phyloP scores from a whole-genome alignment of 768 basidiomycete species.

The Mycena kentingensis region DNA sequence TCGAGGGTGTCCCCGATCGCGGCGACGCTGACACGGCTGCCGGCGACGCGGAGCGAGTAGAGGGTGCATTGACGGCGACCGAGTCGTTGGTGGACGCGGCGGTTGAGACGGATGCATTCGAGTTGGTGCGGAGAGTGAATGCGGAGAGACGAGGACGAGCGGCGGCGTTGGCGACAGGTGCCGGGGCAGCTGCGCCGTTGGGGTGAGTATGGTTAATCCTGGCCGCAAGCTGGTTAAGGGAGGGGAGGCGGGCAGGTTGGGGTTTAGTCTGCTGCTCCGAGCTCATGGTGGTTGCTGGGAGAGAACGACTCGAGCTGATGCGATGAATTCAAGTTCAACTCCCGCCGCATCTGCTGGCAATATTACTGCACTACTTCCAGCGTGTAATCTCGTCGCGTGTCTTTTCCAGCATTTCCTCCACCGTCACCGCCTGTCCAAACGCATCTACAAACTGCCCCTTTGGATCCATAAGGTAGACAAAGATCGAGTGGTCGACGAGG shows the following conservation, averaged over 20 bases:
- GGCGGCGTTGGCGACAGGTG: conserved; percentile 34
- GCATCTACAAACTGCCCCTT: conserved; percentile 93
- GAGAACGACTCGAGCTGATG: not conserved
- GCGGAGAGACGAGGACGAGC: conserved; percentile 76
- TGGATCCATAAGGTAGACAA: conserved; percentile 98
- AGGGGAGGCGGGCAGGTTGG: conserved; percentile 54
- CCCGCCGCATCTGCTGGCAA: not conserved
- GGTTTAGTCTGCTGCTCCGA: conserved; percentile 11
- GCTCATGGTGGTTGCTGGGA: conserved; percentile 11
- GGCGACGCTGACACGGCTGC: conserved; percentile 50
- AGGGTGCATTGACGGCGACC: conserved; percentile 63
- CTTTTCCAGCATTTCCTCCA: conserved; percentile 66
- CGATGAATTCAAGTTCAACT: too few species aligned
- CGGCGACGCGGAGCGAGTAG: conserved; percentile 70
- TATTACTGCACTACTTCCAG: conserved; percentile 33
- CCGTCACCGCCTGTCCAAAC: conserved; percentile 81
- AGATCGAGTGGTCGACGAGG: conserved; percentile 95
- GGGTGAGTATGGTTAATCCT: conserved; percentile 58
- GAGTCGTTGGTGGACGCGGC: conserved; percentile 63
- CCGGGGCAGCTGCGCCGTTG: conserved; percentile 29
- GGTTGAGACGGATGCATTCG: conserved; percentile 52
- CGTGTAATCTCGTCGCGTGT: conserved; percentile 52
- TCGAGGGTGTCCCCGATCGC: conserved; percentile 43
- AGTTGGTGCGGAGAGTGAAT: conserved; percentile 64
- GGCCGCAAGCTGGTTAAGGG: conserved; percentile 81